phyloP scores from a whole-genome alignment of 257 asterid species.

The Ballota nigra region DNA sequence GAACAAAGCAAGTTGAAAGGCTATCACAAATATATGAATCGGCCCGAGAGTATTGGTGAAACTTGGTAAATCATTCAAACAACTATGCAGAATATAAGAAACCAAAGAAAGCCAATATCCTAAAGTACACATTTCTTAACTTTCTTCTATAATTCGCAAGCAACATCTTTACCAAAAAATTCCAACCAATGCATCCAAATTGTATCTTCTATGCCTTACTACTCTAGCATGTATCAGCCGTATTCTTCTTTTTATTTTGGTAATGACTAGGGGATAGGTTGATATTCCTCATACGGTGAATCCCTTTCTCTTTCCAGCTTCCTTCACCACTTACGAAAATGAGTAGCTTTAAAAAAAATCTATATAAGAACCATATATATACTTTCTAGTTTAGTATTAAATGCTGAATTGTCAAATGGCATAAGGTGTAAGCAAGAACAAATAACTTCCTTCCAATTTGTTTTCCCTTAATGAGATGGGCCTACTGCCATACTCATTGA shows the following conservation, averaged over 20 bases:
- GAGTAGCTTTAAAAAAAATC: background rate
- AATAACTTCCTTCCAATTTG: background rate
- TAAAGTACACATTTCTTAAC: background rate
- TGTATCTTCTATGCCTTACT: background rate
- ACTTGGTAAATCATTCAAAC: conserved; percentile 2
- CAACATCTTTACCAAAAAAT: background rate
- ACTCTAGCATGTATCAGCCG: background rate
- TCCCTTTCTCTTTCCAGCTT: background rate
- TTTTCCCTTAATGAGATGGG: background rate
- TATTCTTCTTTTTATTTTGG: background rate
- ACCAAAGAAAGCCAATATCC: background rate
- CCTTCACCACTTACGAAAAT: background rate
- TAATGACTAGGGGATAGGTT: background rate
- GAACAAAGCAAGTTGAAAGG: background rate
- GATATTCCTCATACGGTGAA: background rate
- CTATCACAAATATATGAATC: too few relatives aligned
- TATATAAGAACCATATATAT: background rate
- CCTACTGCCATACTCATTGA: background rate
- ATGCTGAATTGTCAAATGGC: background rate
- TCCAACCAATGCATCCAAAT: background rate
- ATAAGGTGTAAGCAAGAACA: background rate
- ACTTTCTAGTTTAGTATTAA: background rate
- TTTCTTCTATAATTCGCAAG: background rate
- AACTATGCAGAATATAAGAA: background rate
- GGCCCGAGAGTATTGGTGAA: background rate